Evolutionary conservation across 2,329 filamentous ascomycete species (phyloP).

Genomic region (Elsinoe batatas): DNA sequence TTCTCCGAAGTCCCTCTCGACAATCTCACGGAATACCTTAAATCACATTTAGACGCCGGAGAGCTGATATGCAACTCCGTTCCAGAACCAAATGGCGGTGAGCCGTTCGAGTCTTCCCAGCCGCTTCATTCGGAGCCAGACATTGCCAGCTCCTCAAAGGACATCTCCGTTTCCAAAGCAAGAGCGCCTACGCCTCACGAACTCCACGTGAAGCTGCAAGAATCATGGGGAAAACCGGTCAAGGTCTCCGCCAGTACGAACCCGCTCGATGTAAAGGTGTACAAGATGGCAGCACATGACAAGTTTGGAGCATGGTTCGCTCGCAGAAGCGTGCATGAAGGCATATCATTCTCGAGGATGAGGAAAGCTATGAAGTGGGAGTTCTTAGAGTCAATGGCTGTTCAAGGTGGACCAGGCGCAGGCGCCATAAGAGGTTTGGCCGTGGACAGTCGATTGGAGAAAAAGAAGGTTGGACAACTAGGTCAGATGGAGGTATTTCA

Average conservation of each 20-base stretch:
- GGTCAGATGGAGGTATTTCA: slow-evolving; percentile 68
- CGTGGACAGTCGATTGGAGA: slow-evolving; percentile 64
- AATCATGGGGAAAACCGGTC: slow-evolving; percentile 76
- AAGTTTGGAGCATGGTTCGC: slow-evolving; percentile 86
- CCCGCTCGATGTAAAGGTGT: slow-evolving; percentile 65
- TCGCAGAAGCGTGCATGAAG: slow-evolving; percentile 70
- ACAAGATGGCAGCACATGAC: slow-evolving; percentile 70
- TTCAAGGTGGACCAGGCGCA: slow-evolving; percentile 58
- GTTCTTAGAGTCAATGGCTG: slow-evolving; percentile 66
- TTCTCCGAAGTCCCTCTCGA: slow-evolving; percentile 37
- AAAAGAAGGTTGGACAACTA: slow-evolving; percentile 46
- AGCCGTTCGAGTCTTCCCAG: slow-evolving; percentile 35
- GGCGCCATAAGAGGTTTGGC: slow-evolving; percentile 78
- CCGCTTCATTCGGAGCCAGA: slow-evolving; percentile 51
- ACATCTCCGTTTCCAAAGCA: slow-evolving; percentile 44
- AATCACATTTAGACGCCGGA: slow-evolving; percentile 41
- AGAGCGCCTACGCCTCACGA: slow-evolving; percentile 41
- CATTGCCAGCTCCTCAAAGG: slow-evolving; percentile 39
- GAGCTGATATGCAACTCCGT: slow-evolving; percentile 69
- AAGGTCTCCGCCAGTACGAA: slow-evolving; percentile 65
- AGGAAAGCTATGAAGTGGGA: slow-evolving; percentile 66
- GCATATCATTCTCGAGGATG: slow-evolving; percentile 67
- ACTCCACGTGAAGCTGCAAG: slow-evolving; percentile 54
- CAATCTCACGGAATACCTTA: slow-evolving; percentile 32
- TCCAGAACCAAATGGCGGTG: slow-evolving; percentile 46